A percentile compares a stretch with the other conserved stretches of the same genome.
phyloP scores from a whole-genome alignment of 2,329 filamentous ascomycete genomes.

The Dactylellina cionopaga region DNA sequence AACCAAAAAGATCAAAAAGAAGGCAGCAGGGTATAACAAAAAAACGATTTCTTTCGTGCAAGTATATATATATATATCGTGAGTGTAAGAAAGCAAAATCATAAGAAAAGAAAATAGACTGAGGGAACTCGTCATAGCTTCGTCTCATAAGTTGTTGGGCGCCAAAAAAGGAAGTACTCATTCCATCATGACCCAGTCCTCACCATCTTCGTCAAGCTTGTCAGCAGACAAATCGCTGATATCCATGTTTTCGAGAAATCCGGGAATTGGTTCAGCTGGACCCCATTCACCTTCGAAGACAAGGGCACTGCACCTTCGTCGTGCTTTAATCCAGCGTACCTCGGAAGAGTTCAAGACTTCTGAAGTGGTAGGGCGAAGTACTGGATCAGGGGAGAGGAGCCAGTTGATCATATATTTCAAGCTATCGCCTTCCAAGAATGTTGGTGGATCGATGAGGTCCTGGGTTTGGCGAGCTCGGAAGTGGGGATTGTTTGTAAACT shows the following conservation, averaged over 20 bases:
- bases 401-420: constrained; percentile 84
- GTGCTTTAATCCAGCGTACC: constrained; percentile 79
- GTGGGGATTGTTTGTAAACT: constrained; percentile 48
- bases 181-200: constrained; percentile 51
- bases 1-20: constrained; percentile 30
- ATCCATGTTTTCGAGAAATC: constrained; percentile 73
- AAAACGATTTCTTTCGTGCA: constrained; percentile 24
- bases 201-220: constrained; percentile 35
- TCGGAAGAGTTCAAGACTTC: constrained; percentile 78
- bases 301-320: constrained; percentile 86
- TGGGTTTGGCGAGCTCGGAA: constrained; percentile 59
- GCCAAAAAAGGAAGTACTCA: constrained; percentile 17
- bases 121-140: constrained; percentile 24
- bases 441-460: constrained; percentile 76
- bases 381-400: constrained; percentile 84
- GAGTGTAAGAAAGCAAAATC: constrained; percentile 39
- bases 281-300: constrained; percentile 97
- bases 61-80: constrained; percentile 44
- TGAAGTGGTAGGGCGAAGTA: constrained; percentile 76
- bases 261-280: constrained; percentile 72
- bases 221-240: constrained; percentile 60
- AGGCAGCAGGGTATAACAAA: constrained; percentile 29
- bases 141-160: constrained; percentile 14
- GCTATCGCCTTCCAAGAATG: constrained; percentile 90
- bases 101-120: constrained; percentile 17